phyloP scores from a whole-genome alignment of 495 filamentous ascomycete species.

The Penicillium pulvis region DNA sequence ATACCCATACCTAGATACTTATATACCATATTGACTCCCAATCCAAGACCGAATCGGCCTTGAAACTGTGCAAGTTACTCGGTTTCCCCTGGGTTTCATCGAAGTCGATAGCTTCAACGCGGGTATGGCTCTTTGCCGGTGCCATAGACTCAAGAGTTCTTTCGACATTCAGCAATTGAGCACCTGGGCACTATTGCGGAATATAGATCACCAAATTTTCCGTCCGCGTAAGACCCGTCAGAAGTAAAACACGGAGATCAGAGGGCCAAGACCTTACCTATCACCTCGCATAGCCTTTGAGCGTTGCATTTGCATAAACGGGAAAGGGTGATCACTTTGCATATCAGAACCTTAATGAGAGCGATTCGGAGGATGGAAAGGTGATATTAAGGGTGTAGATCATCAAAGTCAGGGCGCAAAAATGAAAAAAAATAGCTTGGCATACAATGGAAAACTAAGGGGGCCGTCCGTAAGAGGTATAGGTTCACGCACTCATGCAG shows the following conservation, averaged over 20 bases:
- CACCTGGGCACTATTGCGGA: background rate
- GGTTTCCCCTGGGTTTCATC: too few species aligned
- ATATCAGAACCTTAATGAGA: background rate
- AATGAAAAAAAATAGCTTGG: too few species aligned
- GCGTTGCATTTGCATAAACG: background rate
- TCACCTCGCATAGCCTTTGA: too few species aligned
- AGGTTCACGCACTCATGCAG: background rate
- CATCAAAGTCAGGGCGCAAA: background rate
- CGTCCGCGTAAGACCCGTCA: background rate
- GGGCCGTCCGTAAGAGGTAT: background rate
- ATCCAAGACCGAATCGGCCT: too few species aligned
- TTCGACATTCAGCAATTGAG: background rate
- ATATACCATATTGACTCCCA: background rate
- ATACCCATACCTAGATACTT: background rate
- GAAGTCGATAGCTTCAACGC: background rate
- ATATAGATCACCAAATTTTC: too few species aligned
- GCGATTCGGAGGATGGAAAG: background rate
- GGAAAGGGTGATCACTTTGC: background rate
- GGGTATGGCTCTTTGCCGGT: background rate
- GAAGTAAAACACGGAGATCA: background rate
- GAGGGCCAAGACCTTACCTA: too few species aligned
- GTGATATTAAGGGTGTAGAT: background rate
- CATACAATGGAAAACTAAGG: background rate
- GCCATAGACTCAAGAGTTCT: too few species aligned
- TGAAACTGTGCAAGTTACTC: too few species aligned